Base-by-base conservation (phyloP, 192 early-diverging fungal genomes). In the Coemansia guatemalensis region DNA sequence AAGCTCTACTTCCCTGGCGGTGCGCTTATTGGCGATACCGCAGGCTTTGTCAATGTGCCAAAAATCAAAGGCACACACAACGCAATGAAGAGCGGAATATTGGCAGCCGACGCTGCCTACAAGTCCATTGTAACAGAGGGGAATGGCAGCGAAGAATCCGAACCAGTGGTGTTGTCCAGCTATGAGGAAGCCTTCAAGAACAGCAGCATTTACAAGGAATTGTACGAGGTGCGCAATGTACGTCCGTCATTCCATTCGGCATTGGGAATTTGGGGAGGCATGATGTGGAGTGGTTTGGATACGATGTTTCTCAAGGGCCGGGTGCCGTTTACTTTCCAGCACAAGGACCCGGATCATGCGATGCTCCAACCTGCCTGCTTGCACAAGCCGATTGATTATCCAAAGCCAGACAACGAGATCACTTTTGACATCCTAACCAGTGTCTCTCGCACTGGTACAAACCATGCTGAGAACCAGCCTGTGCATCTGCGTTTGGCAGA, bases 61-160 rank as follows among this genome's bases (percentile, higher is more conserved):
- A 99, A 99, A 82, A 98, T 99, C 70, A 99, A 99, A 82, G 97
- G 97, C 39, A 99, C 95, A 0, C 97, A 99, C 82, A 99, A 92
- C n/a, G 94, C 97, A 48, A 97, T 99, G 95, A 95, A 95, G 81
- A 94, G 91, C 22, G 95, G 95, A 30, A 97, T 99, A 82, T 72
- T 99, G 55, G 97, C 95, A 30, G 97, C 89, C 25, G 97, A 99
- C 70, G 86, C 93, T 35, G 88, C 92, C 4, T 95, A 87, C 73
- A 88, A 90, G 18, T 85, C 89, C 4, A 77, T 93, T 48, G 48
- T 70, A 3, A 26, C 48, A 9, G 65, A 67, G 18, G 60, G 67
- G 32, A 69, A 84, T 14, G 79, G 68, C 8, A 81, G 81, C 3
- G 72, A 84, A 24, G 67, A 68, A 18, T 77, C 80, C 8, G 60